Evolutionary conservation across 306 rosid genomes (phyloP), one percentile per base, ranked within the genome.

Genomic region (Cyclanthera cordifolia): DNA sequence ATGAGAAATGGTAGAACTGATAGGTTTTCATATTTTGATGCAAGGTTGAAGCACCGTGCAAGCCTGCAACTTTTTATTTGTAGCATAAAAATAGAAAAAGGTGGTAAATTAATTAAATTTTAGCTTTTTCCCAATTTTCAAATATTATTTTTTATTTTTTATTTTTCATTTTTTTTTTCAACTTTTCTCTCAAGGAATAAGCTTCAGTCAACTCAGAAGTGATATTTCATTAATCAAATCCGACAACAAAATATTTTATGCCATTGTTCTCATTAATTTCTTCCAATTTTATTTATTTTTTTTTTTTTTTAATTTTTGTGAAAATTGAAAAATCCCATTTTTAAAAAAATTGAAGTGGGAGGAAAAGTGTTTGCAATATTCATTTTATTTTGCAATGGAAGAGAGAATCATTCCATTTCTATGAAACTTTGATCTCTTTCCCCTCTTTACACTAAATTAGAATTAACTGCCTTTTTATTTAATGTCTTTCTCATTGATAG

Each of bases 21-120:
- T 54, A 10, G 4, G 16, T 3, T 12, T 54, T 12, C 8, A 23
- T 23, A 23, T 23, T 11, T 54, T 12, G 12, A 4, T 56, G 64
- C 64, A 56, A 55, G 0, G n/a, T 12, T 25, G 61, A 55, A 55
- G 61, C 8, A 13, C 1, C 10, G 9, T 25, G n/a, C 9, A 4
- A 5, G 4, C 63, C 49, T 61, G 50, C 28, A 15, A 19, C 27
- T 13, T 41, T 61, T 3, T 17, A 20, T 61, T 61, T 41, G 50
- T 61, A 39, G 69, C 69, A 61, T 41, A 61, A 1, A 61, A 61
- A 61, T 61, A 12, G 69, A 61, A 61, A 61, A 39, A 61, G 32
- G 30, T 55, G 61, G n/a, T 25, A 55, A 48, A 25, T 12, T 34
- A 34, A 34, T 5, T 32, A 2, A 37, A 32, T 4, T 45, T 23